phyloP scores from a whole-genome alignment of 1,139 yeast species.

The Sporopachydermia cereana region DNA sequence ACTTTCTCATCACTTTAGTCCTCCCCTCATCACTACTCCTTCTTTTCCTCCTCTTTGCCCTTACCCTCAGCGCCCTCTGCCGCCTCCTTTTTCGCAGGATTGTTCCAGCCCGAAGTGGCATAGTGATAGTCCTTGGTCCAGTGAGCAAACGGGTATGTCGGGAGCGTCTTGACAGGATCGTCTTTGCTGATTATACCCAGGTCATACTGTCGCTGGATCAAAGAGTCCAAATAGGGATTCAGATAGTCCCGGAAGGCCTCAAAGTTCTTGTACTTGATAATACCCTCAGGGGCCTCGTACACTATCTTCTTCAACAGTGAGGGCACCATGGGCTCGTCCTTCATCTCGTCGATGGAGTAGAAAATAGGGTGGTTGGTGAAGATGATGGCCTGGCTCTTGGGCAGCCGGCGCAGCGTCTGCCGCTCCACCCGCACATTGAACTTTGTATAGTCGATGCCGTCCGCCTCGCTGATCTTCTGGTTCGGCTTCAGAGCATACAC shows the following conservation, averaged over 20 bases:
- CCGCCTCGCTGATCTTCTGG: slow-evolving; percentile 21
- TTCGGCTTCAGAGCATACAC: slow-evolving; percentile 37
- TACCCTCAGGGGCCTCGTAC: slow-evolving; percentile 54
- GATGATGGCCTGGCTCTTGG: slow-evolving; percentile 46
- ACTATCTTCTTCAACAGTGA: slow-evolving; percentile 49
- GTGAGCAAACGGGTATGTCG: slow-evolving; percentile 51
- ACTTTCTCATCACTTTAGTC: too few relatives aligned
- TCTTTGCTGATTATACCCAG: slow-evolving; percentile 43
- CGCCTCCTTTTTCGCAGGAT: slow-evolving; percentile 12
- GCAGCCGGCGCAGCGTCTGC: slow-evolving; percentile 57
- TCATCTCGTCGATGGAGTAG: slow-evolving; percentile 64
- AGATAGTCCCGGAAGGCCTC: slow-evolving; percentile 47
- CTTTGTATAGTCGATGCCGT: slow-evolving; percentile 26
- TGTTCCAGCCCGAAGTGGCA: slow-evolving; percentile 16
- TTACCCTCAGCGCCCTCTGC: too few relatives aligned
- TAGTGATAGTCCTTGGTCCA: slow-evolving; percentile 19
- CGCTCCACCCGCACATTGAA: slow-evolving; percentile 52
- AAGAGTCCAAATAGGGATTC: slow-evolving; percentile 41
- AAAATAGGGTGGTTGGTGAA: slow-evolving; percentile 61
- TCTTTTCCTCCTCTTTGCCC: too few relatives aligned
- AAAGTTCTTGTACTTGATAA: slow-evolving; percentile 52
- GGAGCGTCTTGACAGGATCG: slow-evolving; percentile 47
- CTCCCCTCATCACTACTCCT: too few relatives aligned
- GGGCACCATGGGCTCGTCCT: slow-evolving; percentile 67
- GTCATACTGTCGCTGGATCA: slow-evolving; percentile 46